phyloP scores from a whole-genome alignment of 768 basidiomycete genomes.

The Tulasnella sp. region DNA sequence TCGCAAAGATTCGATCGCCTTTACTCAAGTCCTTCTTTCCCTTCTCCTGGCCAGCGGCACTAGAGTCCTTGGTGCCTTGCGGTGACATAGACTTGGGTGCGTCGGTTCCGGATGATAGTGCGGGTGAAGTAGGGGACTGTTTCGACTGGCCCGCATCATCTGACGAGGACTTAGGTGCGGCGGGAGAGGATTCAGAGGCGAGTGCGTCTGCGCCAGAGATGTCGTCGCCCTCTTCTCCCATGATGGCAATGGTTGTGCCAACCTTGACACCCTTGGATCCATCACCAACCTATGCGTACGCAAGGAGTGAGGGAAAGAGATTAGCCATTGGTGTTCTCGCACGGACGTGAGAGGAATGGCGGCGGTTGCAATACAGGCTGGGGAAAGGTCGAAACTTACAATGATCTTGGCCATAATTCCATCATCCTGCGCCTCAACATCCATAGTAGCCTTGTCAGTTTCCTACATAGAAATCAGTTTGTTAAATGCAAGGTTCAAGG shows the following conservation, averaged over 20 bases:
- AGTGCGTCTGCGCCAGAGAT: constrained; percentile 68
- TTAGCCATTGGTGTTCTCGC: not conserved
- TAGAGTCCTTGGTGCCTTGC: constrained; percentile 30
- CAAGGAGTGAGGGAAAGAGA: constrained; percentile 6
- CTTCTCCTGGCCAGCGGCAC: not conserved
- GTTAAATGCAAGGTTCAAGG: constrained; percentile 17
- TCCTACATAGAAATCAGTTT: constrained; percentile 50
- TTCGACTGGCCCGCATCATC: constrained; percentile 24
- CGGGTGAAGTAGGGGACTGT: constrained; percentile 21
- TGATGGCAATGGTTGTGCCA: constrained; percentile 80
- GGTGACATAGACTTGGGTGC: constrained; percentile 25
- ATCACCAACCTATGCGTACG: constrained; percentile 62
- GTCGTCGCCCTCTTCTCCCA: constrained; percentile 94
- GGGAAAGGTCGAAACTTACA: constrained; percentile 34
- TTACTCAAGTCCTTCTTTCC: constrained; percentile 44
- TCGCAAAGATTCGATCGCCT: constrained; percentile 85
- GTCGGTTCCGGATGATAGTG: constrained; percentile 26
- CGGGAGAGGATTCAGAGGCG: constrained; percentile 48
- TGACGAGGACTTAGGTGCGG: constrained; percentile 29
- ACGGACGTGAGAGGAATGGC: not conserved
- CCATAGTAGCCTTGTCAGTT: constrained; percentile 99
- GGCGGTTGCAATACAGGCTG: not conserved
- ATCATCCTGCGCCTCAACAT: constrained; percentile 98
- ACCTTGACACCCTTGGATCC: constrained; percentile 83
- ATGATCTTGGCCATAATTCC: constrained; percentile 95